Percentiles rank a stretch among this genome's conserved stretches.
These are phyloP conservation scores for Venturiaceae sp. DNA, from an alignment of 2,329 filamentous ascomycete species.

Conservation along the genomic window DNA sequence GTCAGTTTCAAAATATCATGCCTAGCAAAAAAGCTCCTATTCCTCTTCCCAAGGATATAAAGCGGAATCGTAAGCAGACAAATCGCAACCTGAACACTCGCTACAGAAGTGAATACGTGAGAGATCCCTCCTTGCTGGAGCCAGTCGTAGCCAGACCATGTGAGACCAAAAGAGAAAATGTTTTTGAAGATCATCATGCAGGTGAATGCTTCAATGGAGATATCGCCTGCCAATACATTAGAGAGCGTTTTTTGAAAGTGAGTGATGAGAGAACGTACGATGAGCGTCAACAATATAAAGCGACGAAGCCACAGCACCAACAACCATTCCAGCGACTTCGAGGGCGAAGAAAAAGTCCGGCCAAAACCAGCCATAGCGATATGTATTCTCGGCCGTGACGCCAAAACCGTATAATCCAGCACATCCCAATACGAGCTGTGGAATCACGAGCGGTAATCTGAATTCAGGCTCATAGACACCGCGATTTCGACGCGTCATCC, in stretches of 20 bases:
- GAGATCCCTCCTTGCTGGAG: constrained; percentile 50
- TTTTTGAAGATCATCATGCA: constrained; percentile 92
- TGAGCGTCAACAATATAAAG: constrained; percentile 92
- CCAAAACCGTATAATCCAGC: constrained; percentile 81
- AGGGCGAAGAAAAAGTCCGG: constrained; percentile 76
- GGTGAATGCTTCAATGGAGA: constrained; percentile 81
- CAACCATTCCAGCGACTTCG: constrained; percentile 82
- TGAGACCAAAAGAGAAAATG: constrained; percentile 79
- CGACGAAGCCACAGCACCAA: constrained; percentile 76
- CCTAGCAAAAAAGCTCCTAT: constrained; percentile 65
- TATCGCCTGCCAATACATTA: constrained; percentile 46
- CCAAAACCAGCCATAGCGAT: constrained; percentile 58
- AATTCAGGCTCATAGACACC: constrained; percentile 91
- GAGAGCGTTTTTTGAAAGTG: constrained; percentile 6
- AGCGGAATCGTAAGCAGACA: constrained; percentile 67
- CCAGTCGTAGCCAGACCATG: constrained; percentile 80
- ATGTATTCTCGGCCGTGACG: constrained; percentile 53
- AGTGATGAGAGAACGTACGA: constrained; percentile 43
- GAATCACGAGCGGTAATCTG: constrained; percentile 70
- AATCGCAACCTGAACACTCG: constrained; percentile 66
- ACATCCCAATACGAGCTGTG: constrained; percentile 68
- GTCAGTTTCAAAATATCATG: constrained; percentile 56
- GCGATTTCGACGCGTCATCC: constrained; percentile 62
- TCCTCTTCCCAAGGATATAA: constrained; percentile 70
- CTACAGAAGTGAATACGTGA: constrained; percentile 60